These are phyloP conservation scores for Candida taoyuanica DNA, from an alignment of 805 yeast species.

Conservation along the genomic window DNA sequence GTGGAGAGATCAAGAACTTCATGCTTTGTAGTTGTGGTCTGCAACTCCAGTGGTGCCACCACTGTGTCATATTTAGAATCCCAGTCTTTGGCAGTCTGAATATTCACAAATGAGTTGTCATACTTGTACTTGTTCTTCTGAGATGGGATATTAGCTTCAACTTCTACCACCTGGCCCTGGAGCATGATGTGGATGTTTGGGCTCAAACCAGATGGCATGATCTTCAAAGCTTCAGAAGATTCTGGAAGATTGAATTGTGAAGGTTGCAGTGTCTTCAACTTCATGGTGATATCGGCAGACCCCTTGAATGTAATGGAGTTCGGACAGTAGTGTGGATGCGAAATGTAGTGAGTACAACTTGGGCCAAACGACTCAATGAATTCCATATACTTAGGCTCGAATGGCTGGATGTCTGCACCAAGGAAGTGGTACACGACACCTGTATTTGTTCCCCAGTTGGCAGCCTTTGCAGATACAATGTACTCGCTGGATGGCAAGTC, in stretches of 20 bases:
- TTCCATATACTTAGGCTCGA: slow-evolving; percentile 36
- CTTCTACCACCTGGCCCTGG: slow-evolving; percentile 20
- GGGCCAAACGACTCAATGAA: slow-evolving; percentile 54
- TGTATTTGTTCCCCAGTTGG: slow-evolving; percentile 31
- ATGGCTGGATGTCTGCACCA: slow-evolving; percentile 54
- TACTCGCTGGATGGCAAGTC: slow-evolving; percentile 64
- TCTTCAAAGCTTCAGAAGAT: slow-evolving; percentile 26
- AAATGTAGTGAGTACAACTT: slow-evolving; percentile 54
- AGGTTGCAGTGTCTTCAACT: slow-evolving; percentile 50
- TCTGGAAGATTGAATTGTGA: slow-evolving; percentile 37
- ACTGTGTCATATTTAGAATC: slow-evolving; percentile 23
- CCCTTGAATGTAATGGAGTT: slow-evolving; percentile 56
- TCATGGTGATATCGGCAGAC: slow-evolving; percentile 48
- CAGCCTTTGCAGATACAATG: slow-evolving; percentile 31
- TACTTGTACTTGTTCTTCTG: slow-evolving; percentile 11
- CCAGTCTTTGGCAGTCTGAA: slow-evolving; percentile 24
- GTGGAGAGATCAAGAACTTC: slow-evolving; percentile 5
- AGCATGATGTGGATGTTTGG: slow-evolving; percentile 12
- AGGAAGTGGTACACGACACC: slow-evolving; percentile 71
- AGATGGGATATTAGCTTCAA: slow-evolving; percentile 19
- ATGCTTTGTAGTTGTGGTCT: slow-evolving; percentile 7
- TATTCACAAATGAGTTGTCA: slow-evolving; percentile 10
- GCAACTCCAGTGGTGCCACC: slow-evolving; percentile 25
- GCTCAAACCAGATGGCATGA: slow-evolving; percentile 27
- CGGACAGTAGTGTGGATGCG: slow-evolving; percentile 65